Evolutionary conservation across 1,284 basidiomycete genomes (phyloP), one percentile per base, ranked within the genome.

Genomic region (Cutaneotrichosporon cavernicola): DNA sequence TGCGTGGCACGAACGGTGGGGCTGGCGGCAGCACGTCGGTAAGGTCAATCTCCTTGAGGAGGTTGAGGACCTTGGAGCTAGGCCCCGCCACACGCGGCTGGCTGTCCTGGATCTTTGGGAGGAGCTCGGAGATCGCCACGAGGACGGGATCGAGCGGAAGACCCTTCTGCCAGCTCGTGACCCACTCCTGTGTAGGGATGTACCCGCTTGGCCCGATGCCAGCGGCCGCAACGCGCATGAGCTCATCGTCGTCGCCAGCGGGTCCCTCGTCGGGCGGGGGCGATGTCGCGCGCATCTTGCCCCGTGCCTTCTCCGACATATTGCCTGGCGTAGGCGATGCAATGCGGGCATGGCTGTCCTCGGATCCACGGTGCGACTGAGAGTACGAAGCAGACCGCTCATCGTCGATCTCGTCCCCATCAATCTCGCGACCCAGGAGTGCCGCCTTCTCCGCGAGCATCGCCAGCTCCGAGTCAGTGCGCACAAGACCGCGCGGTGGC

Each of bases 101-200:
- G 64, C 91, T 81, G 64, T 89, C 87, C 75, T 92, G 90, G n/a
- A 95, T 84, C 77, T 89, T 91, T 13, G 92, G 90, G 46, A 92
- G 80, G 16, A 96, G 84, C 78, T 96, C 93, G 0, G 92, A 89
- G 43, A 93, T 89, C 22, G 90, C 82, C 11, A 96, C 81, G 81
- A 94, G 87, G 32, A 96, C 87, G 1, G 87, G 83, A 76, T 96
- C 93, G 34, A 97, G 84, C 5, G 93, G 93, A 9, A 82, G 73
- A 1, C 79, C 80, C 62, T 80, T 81, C 51, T 74, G 67, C 82
- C 87, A 76, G 46, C 75, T 77, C 32, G 78, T 74, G 65, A 92
- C 92, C 92, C 94, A 97, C 85, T 92, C 91, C 76, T 96, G 91
- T 2, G 92, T 95, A 8, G 94, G 92, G 5, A 93, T 84, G 78